Base-by-base conservation (phyloP, 2,329 filamentous ascomycete species). In the Talaromyces marneffei region DNA sequence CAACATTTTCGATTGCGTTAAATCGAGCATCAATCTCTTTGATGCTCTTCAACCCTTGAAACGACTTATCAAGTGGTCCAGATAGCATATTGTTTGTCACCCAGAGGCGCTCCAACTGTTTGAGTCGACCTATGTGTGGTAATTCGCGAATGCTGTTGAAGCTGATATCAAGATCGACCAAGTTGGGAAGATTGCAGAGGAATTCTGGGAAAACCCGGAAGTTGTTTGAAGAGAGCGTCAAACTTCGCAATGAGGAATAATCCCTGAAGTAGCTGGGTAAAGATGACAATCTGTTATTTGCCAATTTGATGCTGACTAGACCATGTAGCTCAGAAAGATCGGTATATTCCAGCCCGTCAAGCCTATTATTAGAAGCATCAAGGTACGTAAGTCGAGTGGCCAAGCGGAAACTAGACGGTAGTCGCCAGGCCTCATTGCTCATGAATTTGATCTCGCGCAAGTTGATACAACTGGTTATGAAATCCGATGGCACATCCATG, bases 21-120 rank as follows among this genome's bases (percentile, higher is more conserved):
- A 95, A 97, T 65, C 96, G 91, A 65, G 96, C 87, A 74, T 99
- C 94, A 46, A 99, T 85, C 75, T 97, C 93, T 64, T 91, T 91
- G 57, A 99, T 79, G 69, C 78, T 95, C 52, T 83, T 77, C 7
- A 97, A 78, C n/a, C 88, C 81, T 64, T 81, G 84, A 70, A 97
- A 90, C 0, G 86, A 84, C 1, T 83, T 78, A 8, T 92, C 90
- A 37, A 97, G 85, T 6, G 87, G 82, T 2, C 90, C 90, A 20
- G 84, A 83, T 14, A 99, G 79, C 63, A 89, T 87, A 75, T 99
- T 99, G 77, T 99, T 99, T 1, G 94, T 97, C 67, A 96, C 93
- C 78, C 94, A 91, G 31, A 99, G 83, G 65, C 92, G 87, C 75
- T 97, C 94, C 39, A 99, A 78, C 59, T 87, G 90, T 62, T 82